A percentile compares a stretch with the other conserved stretches of the same genome.
phyloP scores from a whole-genome alignment of 352 stramenopile species.

The Phytophthora constricta region DNA sequence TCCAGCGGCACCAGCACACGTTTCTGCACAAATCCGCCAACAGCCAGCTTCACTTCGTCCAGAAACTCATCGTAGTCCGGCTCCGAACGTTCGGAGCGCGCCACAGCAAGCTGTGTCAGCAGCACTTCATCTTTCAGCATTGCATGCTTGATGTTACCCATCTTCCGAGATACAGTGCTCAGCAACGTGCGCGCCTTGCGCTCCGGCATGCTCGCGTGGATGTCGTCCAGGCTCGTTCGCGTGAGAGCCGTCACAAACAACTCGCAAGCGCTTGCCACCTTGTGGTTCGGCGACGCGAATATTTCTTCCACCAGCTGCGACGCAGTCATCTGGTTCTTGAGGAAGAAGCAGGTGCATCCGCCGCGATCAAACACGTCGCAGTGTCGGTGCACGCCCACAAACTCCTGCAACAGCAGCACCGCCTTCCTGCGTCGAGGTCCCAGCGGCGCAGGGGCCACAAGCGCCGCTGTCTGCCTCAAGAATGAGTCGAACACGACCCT shows the following conservation, averaged over 20 bases:
- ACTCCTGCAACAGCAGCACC: slow-evolving; percentile 63
- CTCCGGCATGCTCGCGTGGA: slow-evolving; percentile 44
- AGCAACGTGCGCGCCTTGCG: slow-evolving; percentile 59
- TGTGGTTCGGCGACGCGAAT: slow-evolving; percentile 43
- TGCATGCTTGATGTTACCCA: slow-evolving; percentile 54
- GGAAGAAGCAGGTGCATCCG: slow-evolving; percentile 45
- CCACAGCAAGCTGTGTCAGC: slow-evolving; percentile 39
- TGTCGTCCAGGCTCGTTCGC: slow-evolving; percentile 46
- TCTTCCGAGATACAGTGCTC: slow-evolving; percentile 54
- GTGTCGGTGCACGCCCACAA: slow-evolving; percentile 57
- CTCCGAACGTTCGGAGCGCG: slow-evolving; percentile 42
- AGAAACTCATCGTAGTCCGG: slow-evolving; percentile 67
- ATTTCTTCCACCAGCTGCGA: slow-evolving; percentile 53
- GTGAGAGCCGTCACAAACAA: slow-evolving; percentile 48
- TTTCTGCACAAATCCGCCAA: slow-evolving; percentile 59
- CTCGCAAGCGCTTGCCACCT: slow-evolving; percentile 40
- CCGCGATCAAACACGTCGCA: slow-evolving; percentile 51
- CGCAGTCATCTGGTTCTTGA: slow-evolving; percentile 49
- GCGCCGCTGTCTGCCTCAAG: slow-evolving; percentile 62
- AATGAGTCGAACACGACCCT: slow-evolving; percentile 77
- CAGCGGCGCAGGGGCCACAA: slow-evolving; percentile 61
- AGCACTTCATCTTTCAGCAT: slow-evolving; percentile 57
- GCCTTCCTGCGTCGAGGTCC: slow-evolving; percentile 59
- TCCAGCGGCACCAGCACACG: slow-evolving; percentile 61
- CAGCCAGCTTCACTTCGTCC: slow-evolving; percentile 63